Conservation (phyloP, 352 stramenopile species). For the Globisporangium viniferum region DNA sequence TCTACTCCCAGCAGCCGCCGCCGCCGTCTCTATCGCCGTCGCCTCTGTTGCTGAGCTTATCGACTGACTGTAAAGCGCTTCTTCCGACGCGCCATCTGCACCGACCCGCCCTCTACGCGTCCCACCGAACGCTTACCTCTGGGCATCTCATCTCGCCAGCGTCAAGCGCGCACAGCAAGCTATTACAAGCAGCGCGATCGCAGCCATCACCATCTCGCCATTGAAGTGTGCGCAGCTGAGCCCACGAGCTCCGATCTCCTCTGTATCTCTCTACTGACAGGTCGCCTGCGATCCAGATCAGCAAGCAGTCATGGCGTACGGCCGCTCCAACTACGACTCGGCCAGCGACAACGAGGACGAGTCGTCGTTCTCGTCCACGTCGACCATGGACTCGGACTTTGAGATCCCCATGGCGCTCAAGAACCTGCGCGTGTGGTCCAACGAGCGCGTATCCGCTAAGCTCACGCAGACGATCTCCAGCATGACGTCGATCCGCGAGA, state of each 20-base stretch:
- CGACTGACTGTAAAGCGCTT: neutral
- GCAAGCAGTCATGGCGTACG: conserved; percentile 19
- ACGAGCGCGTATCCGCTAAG: conserved; percentile 62
- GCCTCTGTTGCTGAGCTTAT: neutral
- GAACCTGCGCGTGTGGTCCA: conserved; percentile 56
- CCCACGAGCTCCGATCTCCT: neutral
- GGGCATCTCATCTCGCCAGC: neutral
- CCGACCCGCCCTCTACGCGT: neutral
- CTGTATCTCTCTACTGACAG: neutral
- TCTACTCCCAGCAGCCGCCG: neutral
- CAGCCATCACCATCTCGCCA: neutral
- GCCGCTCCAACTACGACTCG: conserved; percentile 13
- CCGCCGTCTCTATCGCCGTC: neutral
- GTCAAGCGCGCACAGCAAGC: neutral
- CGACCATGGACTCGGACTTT: conserved; percentile 84
- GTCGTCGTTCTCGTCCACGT: conserved; percentile 75
- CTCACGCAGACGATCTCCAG: conserved; percentile 54
- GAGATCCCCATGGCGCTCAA: conserved; percentile 74
- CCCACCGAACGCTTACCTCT: neutral
- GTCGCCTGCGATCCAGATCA: neutral
- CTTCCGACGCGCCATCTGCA: conserved; percentile 7
- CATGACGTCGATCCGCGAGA: conserved; percentile 73
- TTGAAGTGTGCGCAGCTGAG: neutral
- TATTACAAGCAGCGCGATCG: neutral
- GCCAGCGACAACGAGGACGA: conserved; percentile 42